A percentile compares a stretch with the other conserved stretches of the same genome.
These are phyloP conservation scores for Odonthalia washingtoniensis DNA, from an alignment of 31 red algal genomes.

Conservation along the genomic window DNA sequence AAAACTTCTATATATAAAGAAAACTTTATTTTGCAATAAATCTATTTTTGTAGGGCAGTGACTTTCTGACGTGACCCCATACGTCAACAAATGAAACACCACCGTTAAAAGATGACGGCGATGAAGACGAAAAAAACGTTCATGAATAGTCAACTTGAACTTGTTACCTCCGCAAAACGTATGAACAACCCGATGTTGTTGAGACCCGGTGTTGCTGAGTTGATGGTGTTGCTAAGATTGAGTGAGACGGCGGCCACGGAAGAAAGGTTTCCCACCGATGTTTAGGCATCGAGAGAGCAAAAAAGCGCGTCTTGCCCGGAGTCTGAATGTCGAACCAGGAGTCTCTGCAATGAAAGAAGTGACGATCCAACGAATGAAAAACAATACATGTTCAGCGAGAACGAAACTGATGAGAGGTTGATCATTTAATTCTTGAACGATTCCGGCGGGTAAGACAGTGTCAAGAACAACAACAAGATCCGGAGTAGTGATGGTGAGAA, in stretches of 20 bases:
- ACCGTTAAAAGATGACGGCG: too few relatives aligned
- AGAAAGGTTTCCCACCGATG: conserved; percentile 64
- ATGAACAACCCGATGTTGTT: too few relatives aligned
- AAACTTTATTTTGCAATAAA: too few relatives aligned
- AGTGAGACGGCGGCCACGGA: conserved; percentile 1
- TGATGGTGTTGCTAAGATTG: too few relatives aligned
- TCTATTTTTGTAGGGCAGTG: too few relatives aligned
- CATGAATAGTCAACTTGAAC: too few relatives aligned
- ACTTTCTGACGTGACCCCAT: too few relatives aligned
- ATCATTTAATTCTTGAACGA: conserved; percentile 33
- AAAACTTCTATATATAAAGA: too few relatives aligned
- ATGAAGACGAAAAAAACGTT: too few relatives aligned
- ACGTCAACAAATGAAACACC: too few relatives aligned
- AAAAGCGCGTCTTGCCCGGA: conserved; percentile 62
- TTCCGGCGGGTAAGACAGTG: neutral
- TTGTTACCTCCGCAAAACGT: too few relatives aligned
- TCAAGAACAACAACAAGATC: conserved; percentile 45
- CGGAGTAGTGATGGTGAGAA: conserved; percentile 64
- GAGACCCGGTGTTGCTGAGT: too few relatives aligned
- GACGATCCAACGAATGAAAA: conserved; percentile 52
- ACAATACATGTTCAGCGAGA: conserved; percentile 61
- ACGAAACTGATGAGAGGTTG: conserved; percentile 54
- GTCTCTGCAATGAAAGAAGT: conserved; percentile 46
- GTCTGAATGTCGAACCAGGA: conserved; percentile 52
- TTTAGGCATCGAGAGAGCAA: conserved; percentile 57